These are phyloP conservation scores for Apium graveolens DNA, from an alignment of 129 eudicot genomes.

Conservation along the genomic window DNA sequence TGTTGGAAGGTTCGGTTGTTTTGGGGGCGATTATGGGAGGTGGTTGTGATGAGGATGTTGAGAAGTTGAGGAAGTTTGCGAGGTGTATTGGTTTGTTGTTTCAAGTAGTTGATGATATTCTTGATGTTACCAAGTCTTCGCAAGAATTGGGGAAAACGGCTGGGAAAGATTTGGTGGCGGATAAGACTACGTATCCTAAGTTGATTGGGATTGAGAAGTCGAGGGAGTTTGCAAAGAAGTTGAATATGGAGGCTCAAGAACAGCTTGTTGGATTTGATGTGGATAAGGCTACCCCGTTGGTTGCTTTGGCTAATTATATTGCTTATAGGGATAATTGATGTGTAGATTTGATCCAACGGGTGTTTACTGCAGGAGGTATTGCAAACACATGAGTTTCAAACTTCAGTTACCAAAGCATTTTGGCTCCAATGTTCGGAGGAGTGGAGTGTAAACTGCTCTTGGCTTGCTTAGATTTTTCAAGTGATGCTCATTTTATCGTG, in stretches of 20 bases:
- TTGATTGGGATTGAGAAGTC: conserved; percentile 39
- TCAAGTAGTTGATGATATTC: conserved; percentile 46
- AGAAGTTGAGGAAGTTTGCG: conserved; percentile 37
- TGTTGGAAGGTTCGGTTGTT: conserved; percentile 49
- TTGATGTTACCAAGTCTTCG: conserved; percentile 37
- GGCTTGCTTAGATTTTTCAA: neutral
- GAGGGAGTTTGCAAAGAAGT: conserved; percentile 25
- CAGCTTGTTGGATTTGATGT: conserved; percentile 33
- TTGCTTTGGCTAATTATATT: conserved; percentile 29
- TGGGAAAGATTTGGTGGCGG: conserved; percentile 32
- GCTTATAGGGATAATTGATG: conserved; percentile 15
- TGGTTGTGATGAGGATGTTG: conserved; percentile 37
- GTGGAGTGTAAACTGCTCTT: neutral
- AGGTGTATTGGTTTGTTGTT: conserved; percentile 51
- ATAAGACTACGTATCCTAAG: conserved; percentile 32
- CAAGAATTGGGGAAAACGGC: conserved; percentile 38
- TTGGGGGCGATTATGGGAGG: conserved; percentile 57
- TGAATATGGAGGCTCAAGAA: conserved; percentile 31
- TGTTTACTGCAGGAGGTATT: neutral
- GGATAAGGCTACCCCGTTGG: conserved; percentile 26
- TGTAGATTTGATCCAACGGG: neutral
- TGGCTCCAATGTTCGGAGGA: neutral
- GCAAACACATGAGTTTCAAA: neutral
- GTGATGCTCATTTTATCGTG: neutral
- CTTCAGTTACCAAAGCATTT: neutral